Percentiles rank a stretch among this genome's conserved stretches.
phyloP scores from a whole-genome alignment of 805 yeast species.

The Candida chilensis region DNA sequence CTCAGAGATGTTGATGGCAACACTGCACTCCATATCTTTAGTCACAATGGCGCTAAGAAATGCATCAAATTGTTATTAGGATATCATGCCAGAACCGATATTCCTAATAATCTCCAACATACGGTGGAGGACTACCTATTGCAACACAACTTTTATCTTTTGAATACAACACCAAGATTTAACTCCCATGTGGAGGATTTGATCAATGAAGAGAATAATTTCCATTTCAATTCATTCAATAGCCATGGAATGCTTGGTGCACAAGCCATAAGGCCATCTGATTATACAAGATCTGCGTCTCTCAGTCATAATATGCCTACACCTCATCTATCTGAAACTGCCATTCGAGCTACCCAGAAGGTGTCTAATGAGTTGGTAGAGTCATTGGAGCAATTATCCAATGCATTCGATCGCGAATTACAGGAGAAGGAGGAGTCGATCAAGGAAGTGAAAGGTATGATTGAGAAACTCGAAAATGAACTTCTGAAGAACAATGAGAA shows the following conservation, averaged over 20 bases:
- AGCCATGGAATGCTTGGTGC: neutral
- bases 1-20: conserved; percentile 80
- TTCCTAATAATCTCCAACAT: conserved; percentile 33
- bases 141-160: conserved; percentile 12
- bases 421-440: neutral
- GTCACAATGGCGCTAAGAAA: conserved; percentile 41
- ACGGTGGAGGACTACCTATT: conserved; percentile 29
- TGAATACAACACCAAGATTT: conserved; percentile 1
- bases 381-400: conserved; percentile 37
- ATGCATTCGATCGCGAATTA: conserved; percentile 18
- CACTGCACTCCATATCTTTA: conserved; percentile 77
- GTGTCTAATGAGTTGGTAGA: conserved; percentile 42
- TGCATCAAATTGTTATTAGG: conserved; percentile 34
- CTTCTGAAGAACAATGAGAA: no score
- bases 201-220: no score
- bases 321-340: conserved; percentile 44
- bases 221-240: conserved; percentile 4
- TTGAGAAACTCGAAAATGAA: no score
- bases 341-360: conserved; percentile 41
- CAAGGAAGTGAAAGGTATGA: no score
- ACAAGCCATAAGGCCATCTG: neutral
- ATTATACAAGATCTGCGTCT: conserved; percentile 1
- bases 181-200: conserved; percentile 3
- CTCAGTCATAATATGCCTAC: conserved; percentile 9
- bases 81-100: conserved; percentile 46